These are phyloP conservation scores for Xylaria sp. DNA, from an alignment of 2,329 filamentous ascomycete genomes.

Conservation along the genomic window DNA sequence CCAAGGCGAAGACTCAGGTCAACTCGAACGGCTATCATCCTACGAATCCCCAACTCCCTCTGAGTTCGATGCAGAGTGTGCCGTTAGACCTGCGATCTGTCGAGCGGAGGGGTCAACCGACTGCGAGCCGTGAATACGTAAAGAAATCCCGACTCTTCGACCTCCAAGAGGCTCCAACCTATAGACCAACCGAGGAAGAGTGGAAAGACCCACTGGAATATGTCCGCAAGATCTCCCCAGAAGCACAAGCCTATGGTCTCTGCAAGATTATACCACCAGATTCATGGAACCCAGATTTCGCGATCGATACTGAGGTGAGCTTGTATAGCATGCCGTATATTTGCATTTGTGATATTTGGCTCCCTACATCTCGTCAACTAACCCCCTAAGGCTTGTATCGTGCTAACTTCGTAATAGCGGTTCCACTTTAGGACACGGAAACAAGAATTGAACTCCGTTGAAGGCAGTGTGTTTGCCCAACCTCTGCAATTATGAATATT, in stretches of 20 bases:
- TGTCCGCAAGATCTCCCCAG: conserved; percentile 88
- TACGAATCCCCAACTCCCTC: conserved; percentile 61
- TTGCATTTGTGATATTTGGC: background rate
- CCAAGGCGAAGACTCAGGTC: conserved; percentile 64
- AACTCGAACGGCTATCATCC: conserved; percentile 66
- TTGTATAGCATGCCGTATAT: background rate
- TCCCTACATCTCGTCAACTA: background rate
- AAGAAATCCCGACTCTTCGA: conserved; percentile 85
- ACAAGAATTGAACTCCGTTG: conserved; percentile 96
- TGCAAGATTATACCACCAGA: conserved; percentile 96
- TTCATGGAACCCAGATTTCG: conserved; percentile 93
- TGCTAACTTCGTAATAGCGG: conserved; percentile 65
- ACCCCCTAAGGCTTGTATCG: background rate
- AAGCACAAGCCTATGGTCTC: conserved; percentile 88
- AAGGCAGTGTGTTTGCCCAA: conserved; percentile 79
- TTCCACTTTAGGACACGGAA: conserved; percentile 97
- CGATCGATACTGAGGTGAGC: conserved; percentile 93
- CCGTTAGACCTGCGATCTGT: conserved; percentile 89
- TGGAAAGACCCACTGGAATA: conserved; percentile 95
- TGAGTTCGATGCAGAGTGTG: conserved; percentile 67
- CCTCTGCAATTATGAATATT: background rate
- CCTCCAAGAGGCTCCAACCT: conserved; percentile 90
- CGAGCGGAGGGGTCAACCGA: conserved; percentile 87
- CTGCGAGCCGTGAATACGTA: conserved; percentile 77
- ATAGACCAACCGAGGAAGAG: conserved; percentile 89